Base-by-base conservation (phyloP, 2,329 filamentous ascomycete genomes). In the Apiospora malaysiana region DNA sequence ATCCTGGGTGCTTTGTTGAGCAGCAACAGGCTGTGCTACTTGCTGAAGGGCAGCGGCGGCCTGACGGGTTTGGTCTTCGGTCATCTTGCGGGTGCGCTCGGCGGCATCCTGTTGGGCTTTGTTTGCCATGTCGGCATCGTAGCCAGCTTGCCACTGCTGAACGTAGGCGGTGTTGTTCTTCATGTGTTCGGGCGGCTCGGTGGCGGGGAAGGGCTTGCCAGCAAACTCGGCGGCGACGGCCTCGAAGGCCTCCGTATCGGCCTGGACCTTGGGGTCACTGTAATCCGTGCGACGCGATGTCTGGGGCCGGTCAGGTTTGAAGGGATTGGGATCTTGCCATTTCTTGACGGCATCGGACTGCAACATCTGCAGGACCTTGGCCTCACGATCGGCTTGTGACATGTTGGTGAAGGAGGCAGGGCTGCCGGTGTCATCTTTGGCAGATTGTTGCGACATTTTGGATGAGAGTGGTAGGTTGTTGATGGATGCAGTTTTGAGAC, bases 101-200 rank as follows among this genome's bases (percentile, higher is more conserved):
- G 83, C 82, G 1, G 83, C 80, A 40, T 81, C 79, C 68, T 78
- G 81, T 70, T 82, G 82, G 66, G 84, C 79, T 65, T 81, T 81
- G 1, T 77, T 76, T 10, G 81, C 78, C 16, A 77, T 65, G 68
- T 84, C 83, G 71, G 81, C 83, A 70, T 83, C 82, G 72, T 84
- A 85, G 0, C 86, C 87, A 14, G 83, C 78, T 80, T 84, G 85
- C 88, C 88, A 90, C 72, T 88, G 84, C 12, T 84, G 83, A 0
- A 85, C 80, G 72, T 83, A 83, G 43, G 84, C 84, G 2, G 83
- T 78, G 43, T 86, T 82, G 27, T 84, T 79, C 12, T 79, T 79
- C 73, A 90, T 83, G 83, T 87, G 88, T 23, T 84, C 83, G 0
- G 89, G 87, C 4, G 88, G 86, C 59, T 86, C 83, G 1, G 76